A percentile compares a stretch with the other conserved stretches of the same genome.
Conservation (phyloP, 1,284 basidiomycete species). For the Wallemia hederae region DNA sequence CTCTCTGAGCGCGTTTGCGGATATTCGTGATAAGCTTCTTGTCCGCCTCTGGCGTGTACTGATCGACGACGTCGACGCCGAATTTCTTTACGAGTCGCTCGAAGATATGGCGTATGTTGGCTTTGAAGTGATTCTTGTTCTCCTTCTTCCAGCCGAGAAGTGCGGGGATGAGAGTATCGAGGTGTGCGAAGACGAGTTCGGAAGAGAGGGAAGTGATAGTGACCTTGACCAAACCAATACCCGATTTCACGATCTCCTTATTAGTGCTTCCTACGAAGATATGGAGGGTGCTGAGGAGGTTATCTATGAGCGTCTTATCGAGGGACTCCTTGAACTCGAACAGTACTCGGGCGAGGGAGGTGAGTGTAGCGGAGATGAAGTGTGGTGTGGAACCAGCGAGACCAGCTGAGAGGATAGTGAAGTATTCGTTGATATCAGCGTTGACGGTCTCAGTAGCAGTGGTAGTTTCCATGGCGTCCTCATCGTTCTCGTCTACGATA, state of each 20-base stretch:
- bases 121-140: constrained; percentile 97
- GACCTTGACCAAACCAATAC: constrained; percentile 84
- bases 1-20: constrained; percentile 68
- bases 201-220: constrained; percentile 53
- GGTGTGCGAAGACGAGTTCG: constrained; percentile 40
- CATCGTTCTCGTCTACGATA: constrained; percentile 34
- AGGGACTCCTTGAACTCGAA: constrained; percentile 75
- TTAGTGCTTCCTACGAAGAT: constrained; percentile 79
- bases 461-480: constrained; percentile 19
- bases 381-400: constrained; percentile 77
- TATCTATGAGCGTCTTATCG: constrained; percentile 33
- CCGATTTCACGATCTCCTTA: constrained; percentile 89
- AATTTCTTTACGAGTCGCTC: constrained; percentile 83
- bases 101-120: constrained; percentile 84
- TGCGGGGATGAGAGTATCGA: constrained; percentile 49
- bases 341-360: constrained; percentile 66
- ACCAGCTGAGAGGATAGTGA: constrained; percentile 92
- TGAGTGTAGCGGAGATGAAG: constrained; percentile 94
- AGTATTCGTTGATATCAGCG: constrained; percentile 67
- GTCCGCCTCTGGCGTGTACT: constrained; percentile 26
- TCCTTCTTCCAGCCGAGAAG: constrained; percentile 79
- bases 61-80: constrained; percentile 47
- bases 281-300: constrained; percentile 59
- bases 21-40: constrained; percentile 65
- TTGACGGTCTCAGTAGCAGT: constrained; percentile 21